Evolutionary conservation across 1,139 yeast genomes (phyloP), one percentile per base, ranked within the genome.

Genomic region (Geotrichum aggregatum): DNA sequence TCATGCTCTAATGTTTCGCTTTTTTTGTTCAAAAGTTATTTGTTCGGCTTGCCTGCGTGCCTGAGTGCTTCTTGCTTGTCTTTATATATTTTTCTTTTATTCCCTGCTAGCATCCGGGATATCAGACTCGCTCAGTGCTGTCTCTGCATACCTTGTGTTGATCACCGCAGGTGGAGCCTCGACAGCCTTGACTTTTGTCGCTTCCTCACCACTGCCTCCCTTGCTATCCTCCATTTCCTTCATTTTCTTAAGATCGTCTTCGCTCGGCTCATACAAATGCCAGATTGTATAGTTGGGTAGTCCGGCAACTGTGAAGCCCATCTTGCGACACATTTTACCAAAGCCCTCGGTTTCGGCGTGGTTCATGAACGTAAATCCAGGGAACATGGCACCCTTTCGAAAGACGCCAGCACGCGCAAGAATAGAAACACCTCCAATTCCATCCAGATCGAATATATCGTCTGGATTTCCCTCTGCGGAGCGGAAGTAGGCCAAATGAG

Each of bases 301-400:
- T 0, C 96, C 96, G 54, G 79, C 79, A 24, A 87, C 96, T 11
- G 81, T 75, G 67, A 78, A 86, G 8, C 89, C 91, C 92, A 87
- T 84, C 62, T 81, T 73, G 61, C 84, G 81, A 61, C 87, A 80
- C 72, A 87, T 73, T 65, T 87, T 88, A 31, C 96, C 96, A 70
- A 87, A 88, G 0, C 92, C 96, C 70, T 87, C 96, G 5, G 96
- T 87, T 68, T 87, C 96, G 1, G 96, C 96, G 65, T 87, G 96
- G 62, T 85, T 85, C 69, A 83, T 83, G 67, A 87, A 87, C 22
- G 95, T 83, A 66, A 87, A 87, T 0, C 95, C 96, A 4, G 96
- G 95, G 76, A 87, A 87, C 68, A 84, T 88, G 1, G 87, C 80
- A 3, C 96, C 96, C 6, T 79, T 72, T 56, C 89, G 76, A 72